Percentiles rank a stretch among this genome's conserved stretches.
phyloP scores from a whole-genome alignment of 2,329 filamentous ascomycete species.

The Dactylellina sp. region DNA sequence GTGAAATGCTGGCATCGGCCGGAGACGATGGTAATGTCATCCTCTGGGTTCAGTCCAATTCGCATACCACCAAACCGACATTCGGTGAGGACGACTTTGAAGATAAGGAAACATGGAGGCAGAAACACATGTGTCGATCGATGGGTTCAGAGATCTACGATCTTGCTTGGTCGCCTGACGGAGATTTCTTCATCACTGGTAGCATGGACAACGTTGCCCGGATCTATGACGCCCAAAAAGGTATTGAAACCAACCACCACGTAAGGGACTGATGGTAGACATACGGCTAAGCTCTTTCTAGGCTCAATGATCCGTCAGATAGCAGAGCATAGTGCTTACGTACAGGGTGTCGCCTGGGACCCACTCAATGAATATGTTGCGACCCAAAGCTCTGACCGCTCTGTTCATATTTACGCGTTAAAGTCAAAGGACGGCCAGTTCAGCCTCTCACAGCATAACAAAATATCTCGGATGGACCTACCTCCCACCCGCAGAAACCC shows the following conservation, averaged over 20 bases:
- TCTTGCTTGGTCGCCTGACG: conserved; percentile 98
- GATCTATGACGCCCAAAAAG: conserved; percentile 94
- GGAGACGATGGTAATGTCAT: conserved; percentile 98
- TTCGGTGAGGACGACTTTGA: conserved; percentile 88
- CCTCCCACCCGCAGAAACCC: conserved; percentile 84
- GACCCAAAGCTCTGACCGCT: conserved; percentile 96
- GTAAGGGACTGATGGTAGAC: background rate
- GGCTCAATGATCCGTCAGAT: conserved; percentile 85
- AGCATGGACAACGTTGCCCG: conserved; percentile 99
- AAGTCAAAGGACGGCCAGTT: conserved; percentile 98
- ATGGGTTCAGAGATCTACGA: conserved; percentile 98
- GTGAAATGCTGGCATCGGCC: conserved; percentile 91
- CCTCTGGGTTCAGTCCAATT: conserved; percentile 91
- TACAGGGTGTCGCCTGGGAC: conserved; percentile 98
- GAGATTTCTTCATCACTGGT: conserved; percentile 93
- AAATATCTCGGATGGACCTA: conserved; percentile 92
- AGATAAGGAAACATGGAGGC: conserved; percentile 96
- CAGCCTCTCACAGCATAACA: conserved; percentile 80
- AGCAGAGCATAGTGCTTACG: conserved; percentile 96
- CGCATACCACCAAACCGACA: conserved; percentile 69
- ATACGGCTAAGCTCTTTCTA: conserved; percentile 59
- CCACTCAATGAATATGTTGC: conserved; percentile 97
- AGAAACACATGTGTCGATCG: conserved; percentile 97
- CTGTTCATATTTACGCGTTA: conserved; percentile 95
- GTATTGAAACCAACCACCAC: conserved; percentile 68